phyloP scores from a whole-genome alignment of 768 basidiomycete species.

The Strobilomyces dryophilus region DNA sequence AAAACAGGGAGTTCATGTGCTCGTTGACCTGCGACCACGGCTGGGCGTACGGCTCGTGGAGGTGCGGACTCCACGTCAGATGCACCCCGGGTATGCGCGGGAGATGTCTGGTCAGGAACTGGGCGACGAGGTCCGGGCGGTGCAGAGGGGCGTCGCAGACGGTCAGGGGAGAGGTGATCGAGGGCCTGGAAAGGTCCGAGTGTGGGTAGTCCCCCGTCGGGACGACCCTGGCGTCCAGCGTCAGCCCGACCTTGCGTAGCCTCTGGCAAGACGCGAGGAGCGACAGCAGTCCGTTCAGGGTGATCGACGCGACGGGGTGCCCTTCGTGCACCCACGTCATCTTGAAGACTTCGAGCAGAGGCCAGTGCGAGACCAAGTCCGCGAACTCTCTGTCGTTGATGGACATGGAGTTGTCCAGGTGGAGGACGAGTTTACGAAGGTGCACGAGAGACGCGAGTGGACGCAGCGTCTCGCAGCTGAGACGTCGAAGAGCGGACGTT shows the following conservation, averaged over 20 bases:
- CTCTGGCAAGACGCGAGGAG: neutral
- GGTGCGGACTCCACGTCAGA: no score
- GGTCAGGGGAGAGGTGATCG: neutral
- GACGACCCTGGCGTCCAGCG: neutral
- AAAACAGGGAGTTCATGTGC: neutral
- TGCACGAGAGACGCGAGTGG: constrained; percentile 1
- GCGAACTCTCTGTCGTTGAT: neutral
- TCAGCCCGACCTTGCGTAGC: neutral
- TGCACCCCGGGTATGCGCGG: neutral
- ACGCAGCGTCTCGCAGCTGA: neutral
- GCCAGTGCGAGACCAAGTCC: neutral
- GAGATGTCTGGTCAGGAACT: neutral
- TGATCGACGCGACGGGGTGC: neutral
- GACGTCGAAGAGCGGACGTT: no score
- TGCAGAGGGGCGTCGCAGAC: neutral
- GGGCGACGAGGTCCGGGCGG: neutral
- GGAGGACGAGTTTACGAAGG: constrained; percentile 1
- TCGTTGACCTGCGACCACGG: neutral
- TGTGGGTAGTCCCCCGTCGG: neutral
- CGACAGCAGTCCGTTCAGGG: neutral
- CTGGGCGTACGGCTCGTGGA: no score
- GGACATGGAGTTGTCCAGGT: neutral
- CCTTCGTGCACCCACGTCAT: neutral
- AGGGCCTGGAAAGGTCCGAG: neutral
- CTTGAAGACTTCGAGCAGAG: neutral